phyloP scores from a whole-genome alignment of 306 rosid species.

The Glycine latifolia region DNA sequence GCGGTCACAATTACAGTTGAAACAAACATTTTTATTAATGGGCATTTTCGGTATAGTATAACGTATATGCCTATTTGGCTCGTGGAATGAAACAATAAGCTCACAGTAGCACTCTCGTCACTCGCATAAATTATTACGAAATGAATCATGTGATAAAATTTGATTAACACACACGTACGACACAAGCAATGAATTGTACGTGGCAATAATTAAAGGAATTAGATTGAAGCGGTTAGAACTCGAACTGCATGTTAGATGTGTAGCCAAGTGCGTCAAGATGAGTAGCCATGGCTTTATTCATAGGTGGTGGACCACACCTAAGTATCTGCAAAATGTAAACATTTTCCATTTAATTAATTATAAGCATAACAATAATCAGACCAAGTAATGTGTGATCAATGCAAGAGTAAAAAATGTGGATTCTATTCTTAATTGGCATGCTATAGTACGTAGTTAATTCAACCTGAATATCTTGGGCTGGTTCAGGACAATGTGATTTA shows the following conservation, averaged over 20 bases:
- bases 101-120: too few species aligned
- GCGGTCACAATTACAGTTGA: too few species aligned
- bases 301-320: conserved; percentile 65
- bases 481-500: conserved; percentile 54
- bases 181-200: not conserved
- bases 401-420: not conserved
- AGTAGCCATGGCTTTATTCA: conserved; percentile 59
- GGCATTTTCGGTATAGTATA: too few species aligned
- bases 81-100: too few species aligned
- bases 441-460: conserved; percentile 1
- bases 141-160: conserved; percentile 1
- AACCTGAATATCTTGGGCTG: conserved; percentile 58
- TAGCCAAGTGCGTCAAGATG: conserved; percentile 61
- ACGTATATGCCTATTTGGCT: too few species aligned
- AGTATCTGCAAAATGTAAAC: conserved; percentile 48
- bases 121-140: not conserved
- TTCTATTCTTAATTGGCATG: not conserved
- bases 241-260: conserved; percentile 56
- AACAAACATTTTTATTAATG: too few species aligned
- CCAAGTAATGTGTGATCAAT: not conserved
- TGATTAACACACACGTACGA: not conserved
- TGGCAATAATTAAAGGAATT: not conserved
- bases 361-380: not conserved
- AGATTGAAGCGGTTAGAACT: conserved; percentile 47
- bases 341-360: too few species aligned